A percentile compares a stretch with the other conserved stretches of the same genome.
Evolutionary conservation across 768 basidiomycete genomes (phyloP).

Genomic region (Fistulinella prunicolor): DNA sequence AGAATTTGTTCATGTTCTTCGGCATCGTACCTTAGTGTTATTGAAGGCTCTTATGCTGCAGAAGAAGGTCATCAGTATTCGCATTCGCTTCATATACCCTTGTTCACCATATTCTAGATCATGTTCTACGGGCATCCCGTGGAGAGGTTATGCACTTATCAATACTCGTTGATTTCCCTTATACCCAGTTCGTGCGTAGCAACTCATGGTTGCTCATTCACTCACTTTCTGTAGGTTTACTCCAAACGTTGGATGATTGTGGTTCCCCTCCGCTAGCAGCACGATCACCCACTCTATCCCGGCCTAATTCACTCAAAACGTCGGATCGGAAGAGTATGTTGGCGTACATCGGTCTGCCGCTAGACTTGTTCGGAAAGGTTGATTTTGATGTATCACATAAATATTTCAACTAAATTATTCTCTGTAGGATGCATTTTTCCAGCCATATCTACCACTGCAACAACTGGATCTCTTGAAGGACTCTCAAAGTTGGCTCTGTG

Average conservation of each 20-base stretch:
- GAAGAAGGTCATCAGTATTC: conserved; percentile 59
- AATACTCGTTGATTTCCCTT: conserved; percentile 94
- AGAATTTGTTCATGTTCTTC: conserved; percentile 90
- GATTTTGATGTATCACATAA: not conserved
- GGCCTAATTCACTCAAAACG: conserved; percentile 79
- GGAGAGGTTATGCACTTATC: conserved; percentile 93
- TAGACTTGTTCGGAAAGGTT: conserved; percentile 92
- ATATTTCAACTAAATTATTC: not conserved
- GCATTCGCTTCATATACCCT: conserved; percentile 1
- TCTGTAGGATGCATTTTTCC: conserved; percentile 86
- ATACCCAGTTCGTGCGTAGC: conserved; percentile 61
- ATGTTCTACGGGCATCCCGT: conserved; percentile 98
- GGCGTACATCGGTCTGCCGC: conserved; percentile 88
- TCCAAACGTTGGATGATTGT: conserved; percentile 88
- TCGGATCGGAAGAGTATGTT: conserved; percentile 90
- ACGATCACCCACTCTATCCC: conserved; percentile 58
- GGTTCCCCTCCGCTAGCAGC: conserved; percentile 78
- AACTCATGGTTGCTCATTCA: not conserved
- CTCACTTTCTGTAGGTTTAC: conserved; percentile 51
- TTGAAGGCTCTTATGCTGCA: conserved; percentile 94
- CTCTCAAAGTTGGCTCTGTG: conserved; percentile 83
- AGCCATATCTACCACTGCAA: conserved; percentile 94
- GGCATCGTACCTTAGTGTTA: conserved; percentile 89
- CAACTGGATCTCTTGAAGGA: conserved; percentile 86
- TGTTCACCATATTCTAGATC: conserved; percentile 49